These are phyloP conservation scores for Trichosporon coremiiforme DNA, from an alignment of 1,284 basidiomycete species.

Conservation along the genomic window DNA sequence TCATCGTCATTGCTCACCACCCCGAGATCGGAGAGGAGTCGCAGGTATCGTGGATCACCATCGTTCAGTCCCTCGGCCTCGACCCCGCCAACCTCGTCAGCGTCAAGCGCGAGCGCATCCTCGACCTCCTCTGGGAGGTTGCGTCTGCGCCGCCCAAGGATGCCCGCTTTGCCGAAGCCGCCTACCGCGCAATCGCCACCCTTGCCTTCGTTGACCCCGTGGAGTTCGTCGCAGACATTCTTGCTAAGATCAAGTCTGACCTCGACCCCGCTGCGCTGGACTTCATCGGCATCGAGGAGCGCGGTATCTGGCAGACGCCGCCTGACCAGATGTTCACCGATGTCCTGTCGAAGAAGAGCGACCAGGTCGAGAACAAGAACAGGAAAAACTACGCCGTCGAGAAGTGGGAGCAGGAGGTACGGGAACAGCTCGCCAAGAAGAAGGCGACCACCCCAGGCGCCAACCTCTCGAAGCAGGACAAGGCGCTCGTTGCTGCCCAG, in stretches of 20 bases:
- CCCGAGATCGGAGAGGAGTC: slow-evolving; percentile 65
- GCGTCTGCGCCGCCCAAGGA: slow-evolving; percentile 35
- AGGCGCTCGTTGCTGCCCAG: slow-evolving; percentile 75
- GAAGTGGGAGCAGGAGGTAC: slow-evolving; percentile 89
- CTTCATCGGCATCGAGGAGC: slow-evolving; percentile 69
- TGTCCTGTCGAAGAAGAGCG: slow-evolving; percentile 68
- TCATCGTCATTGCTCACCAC: slow-evolving; percentile 75
- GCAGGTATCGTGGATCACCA: slow-evolving; percentile 77
- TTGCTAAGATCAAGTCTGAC: slow-evolving; percentile 67
- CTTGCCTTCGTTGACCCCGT: slow-evolving; percentile 76
- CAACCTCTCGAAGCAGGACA: slow-evolving; percentile 78
- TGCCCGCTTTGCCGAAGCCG: slow-evolving; percentile 59
- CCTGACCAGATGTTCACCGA: slow-evolving; percentile 76
- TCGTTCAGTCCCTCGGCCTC: slow-evolving; percentile 68
- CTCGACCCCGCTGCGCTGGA: slow-evolving; percentile 65
- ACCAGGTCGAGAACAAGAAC: slow-evolving; percentile 64
- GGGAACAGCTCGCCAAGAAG: slow-evolving; percentile 77
- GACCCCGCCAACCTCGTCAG: slow-evolving; percentile 65
- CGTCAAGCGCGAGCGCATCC: slow-evolving; percentile 42
- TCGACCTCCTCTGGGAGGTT: slow-evolving; percentile 47
- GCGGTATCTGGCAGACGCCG: slow-evolving; percentile 81
- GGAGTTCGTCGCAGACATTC: slow-evolving; percentile 67
- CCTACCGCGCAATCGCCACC: slow-evolving; percentile 73
- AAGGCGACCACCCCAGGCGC: slow-evolving; percentile 58
- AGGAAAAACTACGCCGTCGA: slow-evolving; percentile 83